Evolutionary conservation across 441 rosid genomes (phyloP).

Genomic region (Capsella rubella): DNA sequence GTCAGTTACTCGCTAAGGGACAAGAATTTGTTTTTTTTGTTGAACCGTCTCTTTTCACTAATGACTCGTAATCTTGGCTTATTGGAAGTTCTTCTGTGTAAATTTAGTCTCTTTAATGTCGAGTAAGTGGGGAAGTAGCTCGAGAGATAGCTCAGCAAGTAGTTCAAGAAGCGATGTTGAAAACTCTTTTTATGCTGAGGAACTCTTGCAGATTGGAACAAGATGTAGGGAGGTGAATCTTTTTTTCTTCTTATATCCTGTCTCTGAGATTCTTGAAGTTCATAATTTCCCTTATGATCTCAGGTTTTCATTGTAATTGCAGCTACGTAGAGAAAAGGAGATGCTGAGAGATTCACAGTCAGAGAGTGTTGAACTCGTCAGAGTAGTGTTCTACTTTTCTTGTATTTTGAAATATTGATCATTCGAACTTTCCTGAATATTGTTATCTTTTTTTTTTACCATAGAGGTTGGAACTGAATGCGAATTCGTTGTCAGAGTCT

Average conservation of each 20-base stretch:
- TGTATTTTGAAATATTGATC: neutral
- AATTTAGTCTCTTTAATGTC: conserved; percentile 46
- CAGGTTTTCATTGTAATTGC: conserved; percentile 29
- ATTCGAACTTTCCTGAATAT: neutral
- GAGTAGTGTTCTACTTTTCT: conserved; percentile 50
- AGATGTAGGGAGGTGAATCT: conserved; percentile 68
- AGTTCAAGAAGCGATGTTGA: conserved; percentile 57
- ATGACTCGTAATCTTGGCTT: neutral
- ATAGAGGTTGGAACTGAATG: conserved; percentile 68
- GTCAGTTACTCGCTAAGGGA: no score
- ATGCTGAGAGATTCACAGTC: conserved; percentile 70
- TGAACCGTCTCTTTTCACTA: neutral
- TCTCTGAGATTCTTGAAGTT: conserved; percentile 6
- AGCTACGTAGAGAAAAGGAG: conserved; percentile 82
- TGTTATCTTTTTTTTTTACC: neutral
- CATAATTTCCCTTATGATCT: neutral
- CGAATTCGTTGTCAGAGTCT: conserved; percentile 65
- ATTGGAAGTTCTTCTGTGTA: neutral
- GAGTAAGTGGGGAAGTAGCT: conserved; percentile 53
- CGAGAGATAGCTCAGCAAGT: conserved; percentile 54
- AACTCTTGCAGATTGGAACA: conserved; percentile 63
- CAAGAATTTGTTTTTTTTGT: neutral
- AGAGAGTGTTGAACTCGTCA: conserved; percentile 68
- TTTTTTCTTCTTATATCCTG: neutral
- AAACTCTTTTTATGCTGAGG: conserved; percentile 51